Conservation (phyloP, 2,329 filamentous ascomycete species). For the Raffaelea albimanens region DNA sequence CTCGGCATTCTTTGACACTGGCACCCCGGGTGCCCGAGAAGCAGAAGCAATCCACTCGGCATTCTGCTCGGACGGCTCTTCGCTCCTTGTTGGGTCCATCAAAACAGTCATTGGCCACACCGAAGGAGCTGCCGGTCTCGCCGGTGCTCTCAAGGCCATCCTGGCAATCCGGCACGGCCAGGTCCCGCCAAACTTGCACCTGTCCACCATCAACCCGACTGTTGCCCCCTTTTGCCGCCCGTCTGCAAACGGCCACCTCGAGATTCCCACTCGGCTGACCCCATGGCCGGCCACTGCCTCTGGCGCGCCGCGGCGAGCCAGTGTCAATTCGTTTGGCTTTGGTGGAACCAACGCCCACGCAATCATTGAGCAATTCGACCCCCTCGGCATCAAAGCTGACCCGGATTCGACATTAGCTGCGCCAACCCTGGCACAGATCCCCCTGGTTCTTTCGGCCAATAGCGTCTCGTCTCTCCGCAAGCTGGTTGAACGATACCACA, state of each 20-base stretch:
- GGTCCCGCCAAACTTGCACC: conserved; percentile 17
- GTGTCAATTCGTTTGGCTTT: conserved; percentile 20
- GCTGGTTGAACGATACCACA: neutral
- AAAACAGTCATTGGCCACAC: conserved; percentile 22
- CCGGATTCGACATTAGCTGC: no score
- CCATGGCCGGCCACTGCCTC: conserved; percentile 19
- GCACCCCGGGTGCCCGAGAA: conserved; percentile 28
- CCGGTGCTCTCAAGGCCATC: conserved; percentile 18
- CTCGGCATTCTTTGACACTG: conserved; percentile 26
- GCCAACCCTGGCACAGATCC: neutral
- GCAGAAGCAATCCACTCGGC: conserved; percentile 19
- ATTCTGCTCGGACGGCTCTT: neutral
- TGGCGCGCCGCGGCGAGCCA: conserved; percentile 10
- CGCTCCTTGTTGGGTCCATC: conserved; percentile 16
- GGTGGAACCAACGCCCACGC: conserved; percentile 21
- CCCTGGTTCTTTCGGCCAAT: conserved; percentile 4
- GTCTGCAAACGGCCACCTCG: no score
- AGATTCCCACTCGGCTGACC: conserved; percentile 14
- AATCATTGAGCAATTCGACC: conserved; percentile 14
- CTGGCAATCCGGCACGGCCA: conserved; percentile 15
- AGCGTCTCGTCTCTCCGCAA: neutral
- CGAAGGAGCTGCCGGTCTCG: conserved; percentile 18
- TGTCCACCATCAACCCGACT: conserved; percentile 17
- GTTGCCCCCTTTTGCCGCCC: conserved; percentile 5
- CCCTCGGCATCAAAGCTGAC: neutral